phyloP scores from a whole-genome alignment of 75 land plant species.

The Selaginella moellendorffii region DNA sequence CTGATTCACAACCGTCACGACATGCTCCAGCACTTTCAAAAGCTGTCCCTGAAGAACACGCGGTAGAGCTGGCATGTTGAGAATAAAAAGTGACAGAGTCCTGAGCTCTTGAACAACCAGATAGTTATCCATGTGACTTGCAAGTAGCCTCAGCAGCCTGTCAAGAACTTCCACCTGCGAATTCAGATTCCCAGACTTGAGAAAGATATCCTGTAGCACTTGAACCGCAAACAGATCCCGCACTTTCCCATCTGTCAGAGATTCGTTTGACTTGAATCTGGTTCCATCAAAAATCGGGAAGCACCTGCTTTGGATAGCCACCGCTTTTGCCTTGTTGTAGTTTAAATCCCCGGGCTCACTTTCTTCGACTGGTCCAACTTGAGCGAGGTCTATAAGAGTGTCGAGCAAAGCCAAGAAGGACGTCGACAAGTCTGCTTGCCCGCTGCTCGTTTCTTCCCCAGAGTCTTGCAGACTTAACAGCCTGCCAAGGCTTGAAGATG shows the following conservation, averaged over 20 bases:
- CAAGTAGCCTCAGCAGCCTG: slow-evolving; percentile 78
- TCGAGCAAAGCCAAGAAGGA: slow-evolving; percentile 67
- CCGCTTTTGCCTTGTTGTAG: not conserved
- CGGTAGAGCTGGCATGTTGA: slow-evolving; percentile 79
- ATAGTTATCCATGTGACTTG: slow-evolving; percentile 88
- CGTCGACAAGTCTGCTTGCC: slow-evolving; percentile 10
- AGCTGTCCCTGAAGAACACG: slow-evolving; percentile 63
- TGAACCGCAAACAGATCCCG: slow-evolving; percentile 85
- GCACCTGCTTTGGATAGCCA: not conserved
- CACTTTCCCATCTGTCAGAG: slow-evolving; percentile 40
- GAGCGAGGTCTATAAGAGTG: slow-evolving; percentile 74
- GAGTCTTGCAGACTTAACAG: not conserved
- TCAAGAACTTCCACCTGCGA: slow-evolving; percentile 80
- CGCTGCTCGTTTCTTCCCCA: not conserved
- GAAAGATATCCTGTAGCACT: slow-evolving; percentile 84
- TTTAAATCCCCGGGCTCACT: not conserved
- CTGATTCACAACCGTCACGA: slow-evolving; percentile 87
- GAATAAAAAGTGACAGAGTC: slow-evolving; percentile 76
- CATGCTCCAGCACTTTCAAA: slow-evolving; percentile 92
- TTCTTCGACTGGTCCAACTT: slow-evolving; percentile 49
- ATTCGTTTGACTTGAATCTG: not conserved
- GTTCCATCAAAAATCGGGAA: not conserved
- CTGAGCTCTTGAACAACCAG: slow-evolving; percentile 76
- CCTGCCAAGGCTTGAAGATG: not conserved
- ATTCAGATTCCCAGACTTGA: slow-evolving; percentile 58